phyloP scores from a whole-genome alignment of 129 eudicot species.

The Deinandra increscens region DNA sequence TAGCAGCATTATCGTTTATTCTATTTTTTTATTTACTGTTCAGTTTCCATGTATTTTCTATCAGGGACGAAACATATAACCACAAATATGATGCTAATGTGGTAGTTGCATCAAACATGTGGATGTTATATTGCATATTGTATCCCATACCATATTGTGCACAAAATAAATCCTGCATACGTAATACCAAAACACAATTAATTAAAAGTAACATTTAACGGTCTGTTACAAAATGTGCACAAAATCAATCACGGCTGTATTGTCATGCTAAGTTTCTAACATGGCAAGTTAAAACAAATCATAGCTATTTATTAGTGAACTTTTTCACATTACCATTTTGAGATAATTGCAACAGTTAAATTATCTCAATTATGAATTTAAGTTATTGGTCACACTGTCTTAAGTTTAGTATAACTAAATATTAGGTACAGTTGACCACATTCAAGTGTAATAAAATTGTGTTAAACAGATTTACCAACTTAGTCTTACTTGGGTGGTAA shows the following conservation, averaged over 20 bases:
- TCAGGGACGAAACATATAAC: not conserved
- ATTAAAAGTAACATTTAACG: not conserved
- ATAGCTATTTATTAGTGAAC: too few species aligned
- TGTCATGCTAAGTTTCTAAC: too few species aligned
- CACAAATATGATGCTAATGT: not conserved
- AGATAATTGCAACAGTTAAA: not conserved
- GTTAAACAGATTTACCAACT: not conserved
- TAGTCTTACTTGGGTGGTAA: slow-evolving; percentile 52
- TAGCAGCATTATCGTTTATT: not conserved
- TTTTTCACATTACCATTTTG: slow-evolving; percentile 13
- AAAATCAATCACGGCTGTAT: too few species aligned
- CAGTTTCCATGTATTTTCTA: not conserved
- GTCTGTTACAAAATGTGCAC: too few species aligned
- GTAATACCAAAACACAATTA: not conserved
- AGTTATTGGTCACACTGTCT: slow-evolving; percentile 10
- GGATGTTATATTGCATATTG: slow-evolving; percentile 63
- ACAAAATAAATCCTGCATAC: slow-evolving; percentile 74
- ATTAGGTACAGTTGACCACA: too few species aligned
- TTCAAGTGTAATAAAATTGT: not conserved
- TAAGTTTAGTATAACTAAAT: not conserved
- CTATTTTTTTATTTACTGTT: not conserved
- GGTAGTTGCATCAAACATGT: slow-evolving; percentile 40
- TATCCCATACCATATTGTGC: slow-evolving; percentile 57
- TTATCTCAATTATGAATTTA: too few species aligned
- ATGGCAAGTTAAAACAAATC: too few species aligned